Base-by-base conservation (phyloP, 257 asterid genomes). In the Scutellaria minor region DNA sequence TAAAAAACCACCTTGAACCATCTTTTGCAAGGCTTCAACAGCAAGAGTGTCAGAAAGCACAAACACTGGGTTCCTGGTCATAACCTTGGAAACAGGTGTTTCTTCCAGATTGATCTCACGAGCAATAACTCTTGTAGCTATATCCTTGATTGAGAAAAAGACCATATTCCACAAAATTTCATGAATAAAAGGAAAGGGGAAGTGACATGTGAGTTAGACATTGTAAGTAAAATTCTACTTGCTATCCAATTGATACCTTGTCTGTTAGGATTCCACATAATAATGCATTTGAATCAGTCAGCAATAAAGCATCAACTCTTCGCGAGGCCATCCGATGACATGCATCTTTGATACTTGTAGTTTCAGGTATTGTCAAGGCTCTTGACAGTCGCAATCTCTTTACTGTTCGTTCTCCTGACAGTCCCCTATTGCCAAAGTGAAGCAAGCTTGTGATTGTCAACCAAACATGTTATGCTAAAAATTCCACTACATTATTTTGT, bases 11-110 rank as follows among this genome's bases (percentile, higher is more conserved):
- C 98, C 99, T 82, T 88, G 96, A 41, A 95, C 99, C 99, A 95
- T 95, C 90, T 95, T 95, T 71, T 95, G 99, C 84, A 95, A 74
- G 76, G 99, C 99, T 81, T 95, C 99, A 13, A 92, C 99, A 62
- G 99, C 98, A 65, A 90, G 96, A 44, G 99, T 88, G 78, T 95
- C 99, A 9, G 99, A 92, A 35, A 95, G 96, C 77, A 95, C 99
- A 74, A 95, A 95, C 27, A 86, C 92, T 3, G 99, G 99, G 51
- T 92, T 95, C 81, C 88, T 88, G n/a, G 99, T 95, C 99, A 95
- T 95, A 56, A 95, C 95, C 74, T 86, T 87, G 27, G 98, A 95
- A 71, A 86, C 99, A 27, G 92, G 94, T 18, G 99, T 90, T 68
- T 90, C 97, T 75, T 88, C 89, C 41, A 85, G 81, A 85, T 86